Percentiles rank a stretch among this genome's conserved stretches.
These are phyloP conservation scores for Macrophomina phaseolina DNA, from an alignment of 2,329 filamentous ascomycete genomes.

Conservation along the genomic window DNA sequence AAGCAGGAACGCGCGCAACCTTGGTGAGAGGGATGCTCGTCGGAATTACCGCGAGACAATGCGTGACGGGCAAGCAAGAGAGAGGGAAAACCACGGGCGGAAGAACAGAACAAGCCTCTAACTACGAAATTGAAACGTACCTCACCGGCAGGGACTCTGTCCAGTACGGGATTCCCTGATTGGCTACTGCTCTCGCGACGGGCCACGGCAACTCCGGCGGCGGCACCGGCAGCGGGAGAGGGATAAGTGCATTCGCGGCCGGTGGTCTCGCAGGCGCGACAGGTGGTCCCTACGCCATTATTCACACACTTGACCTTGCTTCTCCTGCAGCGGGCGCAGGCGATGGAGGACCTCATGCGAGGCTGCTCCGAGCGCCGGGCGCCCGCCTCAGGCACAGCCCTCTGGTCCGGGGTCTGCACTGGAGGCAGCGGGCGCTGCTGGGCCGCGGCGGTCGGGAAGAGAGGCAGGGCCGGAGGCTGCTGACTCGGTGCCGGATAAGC, in stretches of 20 bases:
- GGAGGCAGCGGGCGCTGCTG: conserved; percentile 23
- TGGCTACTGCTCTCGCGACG: conserved; percentile 36
- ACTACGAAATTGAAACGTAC: conserved; percentile 25
- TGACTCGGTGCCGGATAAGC: conserved; percentile 24
- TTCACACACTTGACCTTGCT: conserved; percentile 91
- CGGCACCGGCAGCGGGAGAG: conserved; percentile 50
- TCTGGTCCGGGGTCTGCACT: conserved; percentile 21
- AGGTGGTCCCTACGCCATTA: conserved; percentile 71
- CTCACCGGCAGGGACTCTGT: conserved; percentile 23
- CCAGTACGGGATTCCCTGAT: conserved; percentile 12
- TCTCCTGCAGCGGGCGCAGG: conserved; percentile 75
- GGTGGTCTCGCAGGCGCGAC: conserved; percentile 74
- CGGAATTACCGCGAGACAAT: conserved; percentile 11
- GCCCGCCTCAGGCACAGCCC: conserved; percentile 23
- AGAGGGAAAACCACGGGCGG: neutral
- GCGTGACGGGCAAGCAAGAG: neutral
- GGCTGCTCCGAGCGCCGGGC: conserved; percentile 33
- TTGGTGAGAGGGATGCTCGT: conserved; percentile 4
- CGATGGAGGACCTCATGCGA: conserved; percentile 77
- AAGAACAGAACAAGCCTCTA: conserved; percentile 4
- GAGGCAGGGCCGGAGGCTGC: conserved; percentile 17
- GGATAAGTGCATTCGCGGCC: conserved; percentile 77
- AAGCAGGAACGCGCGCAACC: conserved; percentile 15
- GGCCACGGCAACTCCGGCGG: conserved; percentile 36
- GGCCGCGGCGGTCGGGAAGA: conserved; percentile 13